Conservation (phyloP, 495 filamentous ascomycete genomes). For the Penicillium bialowiezense region DNA sequence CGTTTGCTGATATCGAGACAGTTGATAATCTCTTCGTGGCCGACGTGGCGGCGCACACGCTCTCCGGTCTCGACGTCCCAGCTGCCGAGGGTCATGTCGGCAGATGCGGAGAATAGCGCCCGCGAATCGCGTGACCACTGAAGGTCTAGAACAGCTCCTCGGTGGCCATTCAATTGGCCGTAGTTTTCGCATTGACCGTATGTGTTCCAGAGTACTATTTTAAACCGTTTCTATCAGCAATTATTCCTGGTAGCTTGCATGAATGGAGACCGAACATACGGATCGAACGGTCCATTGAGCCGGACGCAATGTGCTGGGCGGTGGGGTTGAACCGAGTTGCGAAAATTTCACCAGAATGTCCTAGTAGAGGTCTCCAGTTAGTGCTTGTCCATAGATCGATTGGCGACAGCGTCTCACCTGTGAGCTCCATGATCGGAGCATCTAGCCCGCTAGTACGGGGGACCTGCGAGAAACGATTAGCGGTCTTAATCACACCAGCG, state of each 20-base stretch:
- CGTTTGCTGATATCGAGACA: slow-evolving; percentile 80
- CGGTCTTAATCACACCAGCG: not conserved
- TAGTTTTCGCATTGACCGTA: slow-evolving; percentile 93
- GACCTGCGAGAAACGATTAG: slow-evolving; percentile 49
- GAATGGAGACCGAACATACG: slow-evolving; percentile 49
- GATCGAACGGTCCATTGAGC: slow-evolving; percentile 91
- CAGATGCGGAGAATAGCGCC: slow-evolving; percentile 88
- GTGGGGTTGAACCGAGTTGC: slow-evolving; percentile 85
- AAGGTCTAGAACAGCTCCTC: slow-evolving; percentile 84
- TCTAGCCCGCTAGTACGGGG: slow-evolving; percentile 82
- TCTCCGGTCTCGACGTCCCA: slow-evolving; percentile 90
- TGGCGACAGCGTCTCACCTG: slow-evolving; percentile 50
- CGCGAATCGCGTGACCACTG: slow-evolving; percentile 95
- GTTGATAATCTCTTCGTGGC: slow-evolving; percentile 94
- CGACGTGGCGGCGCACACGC: slow-evolving; percentile 85
- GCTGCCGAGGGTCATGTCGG: slow-evolving; percentile 86
- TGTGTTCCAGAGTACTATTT: slow-evolving; percentile 84
- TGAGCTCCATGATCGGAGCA: slow-evolving; percentile 92
- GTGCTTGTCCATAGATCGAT: not conserved
- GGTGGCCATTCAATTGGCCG: slow-evolving; percentile 80
- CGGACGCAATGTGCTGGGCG: slow-evolving; percentile 86
- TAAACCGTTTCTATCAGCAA: not conserved
- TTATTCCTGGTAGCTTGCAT: not conserved
- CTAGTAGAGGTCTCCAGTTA: slow-evolving; percentile 27
- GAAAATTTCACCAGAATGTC: slow-evolving; percentile 81